These are phyloP conservation scores for Ceratocystis harringtonii DNA, from an alignment of 2,329 filamentous ascomycete species.

Conservation along the genomic window DNA sequence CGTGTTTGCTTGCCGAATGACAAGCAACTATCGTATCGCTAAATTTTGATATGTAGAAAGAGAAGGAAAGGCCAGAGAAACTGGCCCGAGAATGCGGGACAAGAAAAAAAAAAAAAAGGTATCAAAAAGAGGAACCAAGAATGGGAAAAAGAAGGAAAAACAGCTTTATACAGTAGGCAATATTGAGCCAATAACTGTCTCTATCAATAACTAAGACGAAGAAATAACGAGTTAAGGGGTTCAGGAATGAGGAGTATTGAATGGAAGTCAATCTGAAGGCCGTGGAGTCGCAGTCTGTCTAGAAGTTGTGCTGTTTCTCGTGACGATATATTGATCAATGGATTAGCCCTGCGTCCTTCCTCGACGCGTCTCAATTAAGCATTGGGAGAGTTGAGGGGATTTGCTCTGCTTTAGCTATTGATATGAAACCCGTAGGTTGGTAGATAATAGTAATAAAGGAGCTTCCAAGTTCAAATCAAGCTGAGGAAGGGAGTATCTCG, in stretches of 20 bases:
- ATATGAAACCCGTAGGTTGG: neutral
- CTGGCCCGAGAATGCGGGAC: neutral
- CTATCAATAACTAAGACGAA: neutral
- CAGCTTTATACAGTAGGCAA: neutral
- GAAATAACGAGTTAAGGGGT: constrained; percentile 7
- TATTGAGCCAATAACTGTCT: neutral
- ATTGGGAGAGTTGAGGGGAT: neutral
- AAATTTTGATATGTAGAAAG: neutral
- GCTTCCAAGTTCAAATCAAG: neutral
- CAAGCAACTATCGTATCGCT: neutral
- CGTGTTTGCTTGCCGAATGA: neutral
- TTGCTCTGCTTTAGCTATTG: neutral
- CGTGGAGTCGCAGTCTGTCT: constrained; percentile 2
- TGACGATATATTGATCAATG: neutral
- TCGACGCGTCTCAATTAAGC: constrained; percentile 4
- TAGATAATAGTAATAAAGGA: neutral
- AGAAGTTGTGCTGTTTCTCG: neutral
- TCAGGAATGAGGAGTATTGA: constrained; percentile 9
- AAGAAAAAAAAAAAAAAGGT: neutral
- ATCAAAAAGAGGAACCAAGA: neutral
- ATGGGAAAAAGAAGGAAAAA: neutral
- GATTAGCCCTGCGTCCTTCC: neutral
- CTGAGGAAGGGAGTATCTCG: neutral
- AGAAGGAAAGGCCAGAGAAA: neutral
- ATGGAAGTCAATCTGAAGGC: neutral